A percentile compares a stretch with the other conserved stretches of the same genome.
These are phyloP conservation scores for Cordyceps fumosorosea DNA, from an alignment of 2,329 filamentous ascomycete species.

Conservation along the genomic window DNA sequence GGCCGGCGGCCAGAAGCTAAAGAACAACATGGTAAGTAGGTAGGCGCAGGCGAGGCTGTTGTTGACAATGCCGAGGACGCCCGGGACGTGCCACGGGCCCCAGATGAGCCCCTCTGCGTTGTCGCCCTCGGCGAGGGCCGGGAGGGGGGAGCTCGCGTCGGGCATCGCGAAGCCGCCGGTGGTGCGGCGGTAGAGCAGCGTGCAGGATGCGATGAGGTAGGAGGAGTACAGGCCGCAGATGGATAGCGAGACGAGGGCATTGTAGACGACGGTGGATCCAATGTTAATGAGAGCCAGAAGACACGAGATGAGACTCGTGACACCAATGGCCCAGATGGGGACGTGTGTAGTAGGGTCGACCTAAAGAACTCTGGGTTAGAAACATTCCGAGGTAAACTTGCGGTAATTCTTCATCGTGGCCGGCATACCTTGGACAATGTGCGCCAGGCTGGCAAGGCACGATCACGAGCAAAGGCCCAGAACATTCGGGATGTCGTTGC, in stretches of 20 bases:
- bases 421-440: slow-evolving; percentile 20
- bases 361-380: not conserved
- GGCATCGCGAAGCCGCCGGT: slow-evolving; percentile 22
- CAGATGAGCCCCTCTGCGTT: slow-evolving; percentile 30
- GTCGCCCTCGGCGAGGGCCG: slow-evolving; percentile 22
- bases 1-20: slow-evolving; percentile 44
- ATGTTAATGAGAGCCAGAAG: slow-evolving; percentile 29
- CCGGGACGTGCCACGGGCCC: slow-evolving; percentile 50
- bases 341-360: slow-evolving; percentile 21
- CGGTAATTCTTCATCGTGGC: not conserved
- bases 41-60: slow-evolving; percentile 49
- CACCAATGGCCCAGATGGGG: slow-evolving; percentile 22
- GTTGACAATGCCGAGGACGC: slow-evolving; percentile 45
- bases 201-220: slow-evolving; percentile 23
- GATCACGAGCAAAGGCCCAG: slow-evolving; percentile 43
- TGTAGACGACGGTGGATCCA: slow-evolving; percentile 24
- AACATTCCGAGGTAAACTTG: not conserved
- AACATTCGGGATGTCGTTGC: slow-evolving; percentile 51
- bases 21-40: slow-evolving; percentile 49
- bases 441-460: slow-evolving; percentile 25
- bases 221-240: slow-evolving; percentile 25
- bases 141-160: slow-evolving; percentile 16
- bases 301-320: slow-evolving; percentile 22
- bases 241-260: slow-evolving; percentile 24
- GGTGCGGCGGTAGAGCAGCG: slow-evolving; percentile 25